Conservation (phyloP, 345 rosid genomes). For the Linum tenue region DNA sequence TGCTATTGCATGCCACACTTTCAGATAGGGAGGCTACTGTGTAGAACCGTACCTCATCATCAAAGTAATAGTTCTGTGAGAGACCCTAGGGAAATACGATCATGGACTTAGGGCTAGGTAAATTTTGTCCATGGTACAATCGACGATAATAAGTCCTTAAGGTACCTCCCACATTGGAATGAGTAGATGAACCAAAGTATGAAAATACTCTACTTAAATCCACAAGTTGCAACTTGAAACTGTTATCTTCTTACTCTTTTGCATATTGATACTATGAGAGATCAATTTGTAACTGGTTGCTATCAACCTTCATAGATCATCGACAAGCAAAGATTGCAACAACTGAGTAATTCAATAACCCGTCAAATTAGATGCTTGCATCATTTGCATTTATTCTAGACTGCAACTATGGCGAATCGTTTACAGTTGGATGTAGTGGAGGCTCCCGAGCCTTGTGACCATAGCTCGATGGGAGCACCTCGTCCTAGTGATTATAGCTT, state of each 20-base stretch:
- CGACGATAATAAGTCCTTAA: too few relatives aligned
- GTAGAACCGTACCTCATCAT: too few relatives aligned
- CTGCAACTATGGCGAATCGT: not conserved
- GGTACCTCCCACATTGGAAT: too few relatives aligned
- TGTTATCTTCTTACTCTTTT: not conserved
- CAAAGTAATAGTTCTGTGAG: too few relatives aligned
- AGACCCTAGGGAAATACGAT: too few relatives aligned
- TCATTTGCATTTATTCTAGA: not conserved
- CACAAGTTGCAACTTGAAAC: not conserved
- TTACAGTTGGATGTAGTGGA: slow-evolving; percentile 14
- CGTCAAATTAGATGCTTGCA: not conserved
- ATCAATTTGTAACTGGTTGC: not conserved
- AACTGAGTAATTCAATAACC: not conserved
- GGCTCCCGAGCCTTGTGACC: slow-evolving; percentile 5
- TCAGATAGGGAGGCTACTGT: too few relatives aligned
- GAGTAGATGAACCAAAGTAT: not conserved
- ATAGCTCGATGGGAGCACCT: slow-evolving; percentile 11
- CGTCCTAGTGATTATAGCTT: slow-evolving; percentile 8
- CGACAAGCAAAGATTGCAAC: not conserved
- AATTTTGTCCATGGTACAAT: too few relatives aligned
- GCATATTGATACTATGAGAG: not conserved
- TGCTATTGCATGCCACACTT: too few relatives aligned
- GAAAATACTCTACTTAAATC: not conserved
- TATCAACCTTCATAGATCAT: not conserved
- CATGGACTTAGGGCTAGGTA: too few relatives aligned